Evolutionary conservation across 2,329 filamentous ascomycete genomes (phyloP).

Genomic region (Ophidiomyces ophidiicola): DNA sequence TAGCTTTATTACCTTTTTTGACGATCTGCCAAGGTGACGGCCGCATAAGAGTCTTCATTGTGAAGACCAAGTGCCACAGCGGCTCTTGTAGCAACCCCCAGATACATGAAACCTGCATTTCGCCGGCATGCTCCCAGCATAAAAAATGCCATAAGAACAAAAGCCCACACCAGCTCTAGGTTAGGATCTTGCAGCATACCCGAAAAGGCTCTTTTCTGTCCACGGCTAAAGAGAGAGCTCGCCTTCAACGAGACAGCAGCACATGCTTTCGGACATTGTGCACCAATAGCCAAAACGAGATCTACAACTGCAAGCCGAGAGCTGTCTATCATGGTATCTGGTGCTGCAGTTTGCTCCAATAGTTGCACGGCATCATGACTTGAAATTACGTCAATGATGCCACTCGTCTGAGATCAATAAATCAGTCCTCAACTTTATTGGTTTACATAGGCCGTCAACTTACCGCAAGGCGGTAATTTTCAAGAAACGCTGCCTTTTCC

Average conservation of each 20-base stretch:
- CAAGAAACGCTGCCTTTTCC: not conserved
- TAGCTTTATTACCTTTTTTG: constrained; percentile 12
- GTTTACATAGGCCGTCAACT: not conserved
- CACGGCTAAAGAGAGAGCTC: constrained; percentile 37
- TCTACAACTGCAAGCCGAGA: constrained; percentile 17
- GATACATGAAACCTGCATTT: constrained; percentile 52
- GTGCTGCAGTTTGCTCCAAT: constrained; percentile 1
- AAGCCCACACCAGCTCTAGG: constrained; percentile 41
- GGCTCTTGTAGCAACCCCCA: constrained; percentile 47
- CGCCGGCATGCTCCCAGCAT: constrained; percentile 48
- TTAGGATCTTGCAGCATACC: constrained; percentile 44
- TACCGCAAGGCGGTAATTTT: constrained; percentile 6
- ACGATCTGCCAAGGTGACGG: constrained; percentile 3
- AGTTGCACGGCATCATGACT: constrained; percentile 19
- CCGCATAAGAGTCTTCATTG: constrained; percentile 23
- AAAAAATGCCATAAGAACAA: constrained; percentile 48
- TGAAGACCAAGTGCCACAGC: constrained; percentile 48
- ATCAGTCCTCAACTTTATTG: not conserved
- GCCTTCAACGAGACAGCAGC: constrained; percentile 23
- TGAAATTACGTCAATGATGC: constrained; percentile 31
- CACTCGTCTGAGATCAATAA: constrained; percentile 30
- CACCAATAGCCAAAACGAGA: constrained; percentile 43
- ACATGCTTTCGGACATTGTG: constrained; percentile 34
- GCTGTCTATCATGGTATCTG: constrained; percentile 2
- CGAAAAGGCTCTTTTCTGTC: constrained; percentile 38